These are phyloP conservation scores for Ustilago lituana DNA, from an alignment of 1,284 basidiomycete species.

Conservation along the genomic window DNA sequence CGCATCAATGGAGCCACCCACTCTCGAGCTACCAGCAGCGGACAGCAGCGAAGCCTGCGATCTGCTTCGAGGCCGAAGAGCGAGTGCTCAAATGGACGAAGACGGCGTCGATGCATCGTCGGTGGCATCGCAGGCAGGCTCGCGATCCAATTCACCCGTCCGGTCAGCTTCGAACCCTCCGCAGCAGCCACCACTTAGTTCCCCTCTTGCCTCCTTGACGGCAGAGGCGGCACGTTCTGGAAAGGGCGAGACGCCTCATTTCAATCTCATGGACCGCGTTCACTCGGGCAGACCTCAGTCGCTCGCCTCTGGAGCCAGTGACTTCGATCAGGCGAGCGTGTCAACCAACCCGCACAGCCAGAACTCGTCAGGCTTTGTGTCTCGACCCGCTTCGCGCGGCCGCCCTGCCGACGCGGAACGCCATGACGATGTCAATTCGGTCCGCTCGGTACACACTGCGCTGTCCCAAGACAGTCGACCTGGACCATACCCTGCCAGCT, in stretches of 20 bases:
- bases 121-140: constrained; percentile 63
- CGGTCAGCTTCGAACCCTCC: constrained; percentile 13
- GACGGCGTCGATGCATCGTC: constrained; percentile 58
- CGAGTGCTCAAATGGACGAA: constrained; percentile 34
- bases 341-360: constrained; percentile 45
- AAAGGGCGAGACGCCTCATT: constrained; percentile 26
- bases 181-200: constrained; percentile 10
- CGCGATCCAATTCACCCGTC: constrained; percentile 56
- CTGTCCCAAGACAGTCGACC: constrained; percentile 55
- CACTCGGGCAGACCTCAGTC: constrained; percentile 38
- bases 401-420: constrained; percentile 25
- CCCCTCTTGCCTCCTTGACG: constrained; percentile 16
- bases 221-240: constrained; percentile 23
- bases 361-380: constrained; percentile 35
- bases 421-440: constrained; percentile 38
- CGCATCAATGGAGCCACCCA: constrained; percentile 44
- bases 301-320: constrained; percentile 30
- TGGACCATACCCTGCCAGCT: constrained; percentile 46
- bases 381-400: constrained; percentile 29
- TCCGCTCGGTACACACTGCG: constrained; percentile 48
- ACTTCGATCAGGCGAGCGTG: constrained; percentile 40
- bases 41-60: constrained; percentile 15
- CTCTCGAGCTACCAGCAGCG: constrained; percentile 39
- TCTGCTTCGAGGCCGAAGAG: constrained; percentile 26
- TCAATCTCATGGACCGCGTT: constrained; percentile 41